These are phyloP conservation scores for Leptographium flavum DNA, from an alignment of 2,329 filamentous ascomycete genomes.

Conservation along the genomic window DNA sequence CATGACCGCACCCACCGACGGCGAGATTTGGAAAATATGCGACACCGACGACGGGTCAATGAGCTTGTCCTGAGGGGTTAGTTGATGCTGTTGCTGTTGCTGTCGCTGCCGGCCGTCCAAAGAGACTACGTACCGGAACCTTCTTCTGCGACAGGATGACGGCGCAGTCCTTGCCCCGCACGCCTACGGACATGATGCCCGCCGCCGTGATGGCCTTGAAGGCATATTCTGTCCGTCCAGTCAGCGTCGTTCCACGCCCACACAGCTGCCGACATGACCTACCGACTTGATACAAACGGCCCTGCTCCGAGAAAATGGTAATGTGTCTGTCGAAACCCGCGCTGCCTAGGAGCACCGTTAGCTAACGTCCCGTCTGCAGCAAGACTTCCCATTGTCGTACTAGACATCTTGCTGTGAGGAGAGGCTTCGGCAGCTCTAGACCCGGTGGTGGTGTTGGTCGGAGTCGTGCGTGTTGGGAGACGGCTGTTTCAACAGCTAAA, in stretches of 20 bases:
- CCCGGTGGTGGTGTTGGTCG: neutral
- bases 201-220: slow-evolving; percentile 99
- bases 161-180: slow-evolving; percentile 92
- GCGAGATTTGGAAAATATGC: slow-evolving; percentile 93
- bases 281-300: slow-evolving; percentile 99
- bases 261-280: too few relatives aligned
- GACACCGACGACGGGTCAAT: slow-evolving; percentile 96
- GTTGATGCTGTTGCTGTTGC: too few relatives aligned
- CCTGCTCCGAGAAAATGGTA: slow-evolving; percentile 98
- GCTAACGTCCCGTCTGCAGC: neutral
- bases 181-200: slow-evolving; percentile 95
- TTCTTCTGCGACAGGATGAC: slow-evolving; percentile 99
- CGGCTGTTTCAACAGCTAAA: too few relatives aligned
- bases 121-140: slow-evolving; percentile 60
- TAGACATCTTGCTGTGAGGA: slow-evolving; percentile 22
- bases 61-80: slow-evolving; percentile 86
- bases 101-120: too few relatives aligned
- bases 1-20: slow-evolving; percentile 94
- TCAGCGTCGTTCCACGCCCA: neutral
- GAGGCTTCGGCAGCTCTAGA: neutral
- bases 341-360: slow-evolving; percentile 39
- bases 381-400: slow-evolving; percentile 18
- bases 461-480: neutral
- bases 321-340: slow-evolving; percentile 97
- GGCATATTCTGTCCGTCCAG: slow-evolving; percentile 70